Base-by-base conservation (phyloP, 371 early-diverging fungal genomes). In the Mortierella sp. region DNA sequence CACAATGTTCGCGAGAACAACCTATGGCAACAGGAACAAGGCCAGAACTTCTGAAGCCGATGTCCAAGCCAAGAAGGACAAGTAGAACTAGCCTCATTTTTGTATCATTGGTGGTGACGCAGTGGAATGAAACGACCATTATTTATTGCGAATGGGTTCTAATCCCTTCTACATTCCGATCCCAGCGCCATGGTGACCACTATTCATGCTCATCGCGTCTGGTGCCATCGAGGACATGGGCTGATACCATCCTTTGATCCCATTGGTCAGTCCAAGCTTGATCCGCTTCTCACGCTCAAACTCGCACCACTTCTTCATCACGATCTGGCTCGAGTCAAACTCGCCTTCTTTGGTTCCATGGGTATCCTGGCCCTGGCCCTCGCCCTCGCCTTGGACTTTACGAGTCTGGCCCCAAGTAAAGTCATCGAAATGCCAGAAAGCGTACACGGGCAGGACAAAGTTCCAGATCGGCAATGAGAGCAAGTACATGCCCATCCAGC, bases 351-450 rank as follows among this genome's bases (percentile, higher is more conserved):
- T 41, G 77, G 77, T 10, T 67, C 81, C 72, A 72, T 84, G 66
- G 76, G 79, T 28, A 64, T 82, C 68, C 10, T 34, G 34, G 49
- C 31, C 55, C 22, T 86, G 84, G 47, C 80, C 72, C 21, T 53
- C 57, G 67, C 77, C 66, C 78, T 86, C 93, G 24, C 94, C 94
- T 1, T 90, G 88, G 2, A 95, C 90, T 47, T 92, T 90, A 49
- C 99, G 86, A 0, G 99, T 99, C 70, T 96, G 92, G 3, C 99
- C 99, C 99, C 98, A 99, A 0, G 93, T 91, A 74, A 99, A 98
- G 66, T 99, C 98, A 73, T 99, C 99, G 83, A 98, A 97, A 79
- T 96, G 95, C 99, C 99, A 98, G 83, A 92, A 99, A 25, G 98
- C 92, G 80, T 99, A 99, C 3, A 93, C 74, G 0, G 99, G 99